Evolutionary conservation across 371 early-diverging fungal species (phyloP).

Genomic region (Mortierella sp.): DNA sequence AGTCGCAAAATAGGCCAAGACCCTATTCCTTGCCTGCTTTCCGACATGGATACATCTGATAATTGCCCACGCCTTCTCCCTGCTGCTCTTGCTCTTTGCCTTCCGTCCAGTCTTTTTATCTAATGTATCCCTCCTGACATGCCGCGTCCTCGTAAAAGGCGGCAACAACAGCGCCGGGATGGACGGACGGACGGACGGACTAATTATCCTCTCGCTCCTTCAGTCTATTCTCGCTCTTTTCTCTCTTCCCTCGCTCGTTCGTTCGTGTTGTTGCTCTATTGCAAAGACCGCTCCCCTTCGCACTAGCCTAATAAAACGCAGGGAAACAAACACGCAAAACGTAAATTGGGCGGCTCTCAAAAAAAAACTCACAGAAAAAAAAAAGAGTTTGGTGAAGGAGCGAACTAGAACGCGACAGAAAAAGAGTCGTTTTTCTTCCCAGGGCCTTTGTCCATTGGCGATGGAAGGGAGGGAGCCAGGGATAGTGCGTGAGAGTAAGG

Average conservation of each 20-base stretch:
- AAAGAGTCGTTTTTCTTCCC: not conserved
- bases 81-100: not conserved
- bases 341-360: constrained; percentile 4
- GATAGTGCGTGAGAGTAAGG: not conserved
- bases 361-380: not conserved
- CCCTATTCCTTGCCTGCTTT: not conserved
- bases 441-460: not conserved
- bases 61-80: not conserved
- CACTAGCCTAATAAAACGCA: not conserved
- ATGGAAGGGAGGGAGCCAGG: not conserved
- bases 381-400: not conserved
- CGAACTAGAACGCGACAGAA: not conserved
- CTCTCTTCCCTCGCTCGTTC: not conserved
- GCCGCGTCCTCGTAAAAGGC: not conserved
- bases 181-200: not conserved
- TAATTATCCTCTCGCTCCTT: not conserved
- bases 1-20: not conserved
- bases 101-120: not conserved
- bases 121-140: not conserved
- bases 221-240: not conserved
- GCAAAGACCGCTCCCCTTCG: not conserved
- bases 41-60: not conserved
- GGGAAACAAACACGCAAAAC: not conserved
- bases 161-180: not conserved
- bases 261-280: not conserved